Conservation (phyloP, 441 rosid species). For the Gossypium aridum region DNA sequence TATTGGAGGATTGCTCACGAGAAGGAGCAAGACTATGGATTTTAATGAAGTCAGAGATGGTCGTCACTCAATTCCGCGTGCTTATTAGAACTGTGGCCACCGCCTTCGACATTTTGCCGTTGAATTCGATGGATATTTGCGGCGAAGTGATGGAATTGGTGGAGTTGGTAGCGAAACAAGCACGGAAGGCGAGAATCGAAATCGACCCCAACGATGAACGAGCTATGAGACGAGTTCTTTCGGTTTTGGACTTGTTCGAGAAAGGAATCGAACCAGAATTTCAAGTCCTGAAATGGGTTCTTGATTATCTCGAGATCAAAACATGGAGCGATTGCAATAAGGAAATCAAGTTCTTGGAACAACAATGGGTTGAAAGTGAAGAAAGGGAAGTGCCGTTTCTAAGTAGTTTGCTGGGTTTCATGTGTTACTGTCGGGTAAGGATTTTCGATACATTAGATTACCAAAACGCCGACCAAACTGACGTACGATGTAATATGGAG, state of each 20-base stretch:
- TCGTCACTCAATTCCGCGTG: slow-evolving; percentile 42
- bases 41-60: slow-evolving; percentile 44
- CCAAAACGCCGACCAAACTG: slow-evolving; percentile 23
- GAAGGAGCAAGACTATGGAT: slow-evolving; percentile 58
- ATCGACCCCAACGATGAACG: slow-evolving; percentile 40
- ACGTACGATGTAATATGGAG: slow-evolving; percentile 28
- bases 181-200: slow-evolving; percentile 39
- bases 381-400: slow-evolving; percentile 39
- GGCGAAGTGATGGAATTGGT: slow-evolving; percentile 60
- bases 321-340: slow-evolving; percentile 54
- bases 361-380: slow-evolving; percentile 27
- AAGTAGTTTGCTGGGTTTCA: slow-evolving; percentile 48
- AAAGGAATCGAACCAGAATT: slow-evolving; percentile 49
- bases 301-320: slow-evolving; percentile 46
- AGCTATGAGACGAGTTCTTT: slow-evolving; percentile 25
- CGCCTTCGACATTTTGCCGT: slow-evolving; percentile 47
- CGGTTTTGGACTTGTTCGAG: slow-evolving; percentile 37
- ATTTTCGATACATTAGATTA: slow-evolving; percentile 36
- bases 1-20: slow-evolving; percentile 62
- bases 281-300: slow-evolving; percentile 30
- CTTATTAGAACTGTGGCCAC: slow-evolving; percentile 45
- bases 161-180: slow-evolving; percentile 50
- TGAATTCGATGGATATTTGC: slow-evolving; percentile 39
- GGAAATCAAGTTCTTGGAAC: slow-evolving; percentile 55
- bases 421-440: slow-evolving; percentile 60